Evolutionary conservation across 73 alveolate genomes (phyloP), one percentile per base, ranked within the genome.

Genomic region (Paramecium biaurelia): DNA sequence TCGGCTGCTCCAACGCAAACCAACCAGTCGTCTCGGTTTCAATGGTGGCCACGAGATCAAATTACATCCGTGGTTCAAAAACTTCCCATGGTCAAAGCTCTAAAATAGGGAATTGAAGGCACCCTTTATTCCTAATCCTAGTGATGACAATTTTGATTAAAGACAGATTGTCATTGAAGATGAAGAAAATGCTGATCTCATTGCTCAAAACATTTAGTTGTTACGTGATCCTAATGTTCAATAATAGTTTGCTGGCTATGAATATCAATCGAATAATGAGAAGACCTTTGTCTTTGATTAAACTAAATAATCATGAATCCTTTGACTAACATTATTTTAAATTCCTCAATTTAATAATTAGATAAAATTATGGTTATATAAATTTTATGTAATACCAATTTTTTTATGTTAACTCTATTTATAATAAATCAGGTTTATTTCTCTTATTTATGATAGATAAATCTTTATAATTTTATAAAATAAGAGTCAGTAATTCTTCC

Each of bases 61-160:
- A 72, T 59, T 92, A 35, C 99, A 97, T 95, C 94, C 95, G 20
- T 97, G 99, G 99, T 93, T 97, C 38, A 92, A 92, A 68, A 92
- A 95, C 89, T 97, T 89, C 79, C 97, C 97, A 79, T 97, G 99
- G 99, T 85, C 95, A 11, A 95, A 94, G 47, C 93, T 98, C 43
- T 93, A 93, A 85, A 95, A 97, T 72, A 96, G 97, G 94, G 94
- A 94, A 47, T 41, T 97, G 21, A 74, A 70, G 21, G 93, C 99
- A 7, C 99, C 99, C 8, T 98, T 82, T 42, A 26, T 92, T 11
- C 95, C 95, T 5, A 88, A 88, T 70, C 42, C 41, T 4, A 38
- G 86, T 35, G 94, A 88, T 56, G 92, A 88, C n/a, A 88, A 88
- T 26, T 88, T 85, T 67, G 93, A 85, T 85, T 56, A 41, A 42